These are phyloP conservation scores for Casaregolazyma suthepensis DNA, from an alignment of 1,139 yeast species.

Conservation along the genomic window DNA sequence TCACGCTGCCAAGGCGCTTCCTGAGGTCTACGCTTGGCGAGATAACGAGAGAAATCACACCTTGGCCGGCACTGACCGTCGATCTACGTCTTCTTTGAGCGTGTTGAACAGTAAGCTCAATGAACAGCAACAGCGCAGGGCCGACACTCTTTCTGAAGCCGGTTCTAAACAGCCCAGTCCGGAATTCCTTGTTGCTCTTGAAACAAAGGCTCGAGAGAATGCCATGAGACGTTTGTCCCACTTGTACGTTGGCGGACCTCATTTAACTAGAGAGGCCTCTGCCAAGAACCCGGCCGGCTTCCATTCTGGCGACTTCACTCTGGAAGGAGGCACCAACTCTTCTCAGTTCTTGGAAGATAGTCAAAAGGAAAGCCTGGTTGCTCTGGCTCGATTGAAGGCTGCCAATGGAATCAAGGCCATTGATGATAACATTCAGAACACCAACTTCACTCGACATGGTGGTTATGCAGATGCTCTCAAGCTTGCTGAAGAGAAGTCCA, in stretches of 20 bases:
- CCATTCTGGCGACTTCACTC: constrained; percentile 16
- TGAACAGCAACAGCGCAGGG: constrained; percentile 5
- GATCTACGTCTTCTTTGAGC: constrained; percentile 6
- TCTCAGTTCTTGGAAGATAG: constrained; percentile 17
- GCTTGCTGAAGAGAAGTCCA: constrained; percentile 62
- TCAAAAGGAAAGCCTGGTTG: constrained; percentile 23
- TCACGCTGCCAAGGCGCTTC: constrained; percentile 30
- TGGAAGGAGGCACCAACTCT: constrained; percentile 11
- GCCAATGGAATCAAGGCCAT: constrained; percentile 30
- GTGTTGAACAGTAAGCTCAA: constrained; percentile 1
- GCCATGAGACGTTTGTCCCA: constrained; percentile 30
- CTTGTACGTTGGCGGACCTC: constrained; percentile 24
- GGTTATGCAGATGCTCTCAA: constrained; percentile 39
- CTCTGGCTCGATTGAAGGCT: constrained; percentile 34
- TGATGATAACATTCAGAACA: constrained; percentile 36
- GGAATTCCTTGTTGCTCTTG: constrained; percentile 21
- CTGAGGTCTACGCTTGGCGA: constrained; percentile 36
- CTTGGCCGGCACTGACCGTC: constrained; percentile 1
- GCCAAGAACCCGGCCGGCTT: constrained; percentile 20
- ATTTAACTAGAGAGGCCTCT: constrained; percentile 22
- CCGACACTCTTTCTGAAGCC: constrained; percentile 4
- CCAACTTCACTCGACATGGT: constrained; percentile 23
- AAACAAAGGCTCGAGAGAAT: constrained; percentile 30
- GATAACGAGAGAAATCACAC: constrained; percentile 8
- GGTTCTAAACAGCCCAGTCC: constrained; percentile 5